These are phyloP conservation scores for Leishmania guyanensis DNA, from an alignment of 208 protist species.

Conservation along the genomic window DNA sequence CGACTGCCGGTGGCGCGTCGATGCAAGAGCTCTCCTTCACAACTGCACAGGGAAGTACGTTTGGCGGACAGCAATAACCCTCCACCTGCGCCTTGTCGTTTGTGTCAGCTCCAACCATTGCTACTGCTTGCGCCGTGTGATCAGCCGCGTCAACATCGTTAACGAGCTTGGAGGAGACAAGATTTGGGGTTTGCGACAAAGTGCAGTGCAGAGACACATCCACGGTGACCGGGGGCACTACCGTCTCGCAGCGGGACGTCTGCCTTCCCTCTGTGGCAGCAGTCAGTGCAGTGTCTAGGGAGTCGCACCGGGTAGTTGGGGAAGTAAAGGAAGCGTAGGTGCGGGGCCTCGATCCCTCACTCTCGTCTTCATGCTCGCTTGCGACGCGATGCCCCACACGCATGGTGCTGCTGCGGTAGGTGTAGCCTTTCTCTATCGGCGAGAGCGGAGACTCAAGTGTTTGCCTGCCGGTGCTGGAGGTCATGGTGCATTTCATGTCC, in stretches of 20 bases:
- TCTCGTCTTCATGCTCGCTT: neutral
- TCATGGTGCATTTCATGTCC: neutral
- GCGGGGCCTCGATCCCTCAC: neutral
- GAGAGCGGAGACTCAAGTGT: neutral
- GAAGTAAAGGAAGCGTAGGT: neutral
- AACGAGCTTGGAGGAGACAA: neutral
- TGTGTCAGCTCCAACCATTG: neutral
- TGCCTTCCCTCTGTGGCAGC: neutral
- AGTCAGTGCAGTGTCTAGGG: neutral
- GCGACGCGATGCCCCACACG: neutral
- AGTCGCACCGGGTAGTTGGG: neutral
- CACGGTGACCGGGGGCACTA: neutral
- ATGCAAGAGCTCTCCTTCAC: neutral
- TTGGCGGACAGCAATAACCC: neutral
- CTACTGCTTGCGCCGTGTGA: neutral
- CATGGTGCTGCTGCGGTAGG: neutral
- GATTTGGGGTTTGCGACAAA: neutral
- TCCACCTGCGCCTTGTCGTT: neutral
- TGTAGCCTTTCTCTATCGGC: neutral
- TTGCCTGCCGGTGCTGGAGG: constrained; percentile 8
- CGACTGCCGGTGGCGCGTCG: neutral
- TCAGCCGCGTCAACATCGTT: neutral
- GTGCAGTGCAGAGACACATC: neutral
- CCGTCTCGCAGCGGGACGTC: neutral
- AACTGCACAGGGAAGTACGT: neutral